phyloP scores from a whole-genome alignment of 169 alveolate genomes.

The Plasmodium vinckei region DNA sequence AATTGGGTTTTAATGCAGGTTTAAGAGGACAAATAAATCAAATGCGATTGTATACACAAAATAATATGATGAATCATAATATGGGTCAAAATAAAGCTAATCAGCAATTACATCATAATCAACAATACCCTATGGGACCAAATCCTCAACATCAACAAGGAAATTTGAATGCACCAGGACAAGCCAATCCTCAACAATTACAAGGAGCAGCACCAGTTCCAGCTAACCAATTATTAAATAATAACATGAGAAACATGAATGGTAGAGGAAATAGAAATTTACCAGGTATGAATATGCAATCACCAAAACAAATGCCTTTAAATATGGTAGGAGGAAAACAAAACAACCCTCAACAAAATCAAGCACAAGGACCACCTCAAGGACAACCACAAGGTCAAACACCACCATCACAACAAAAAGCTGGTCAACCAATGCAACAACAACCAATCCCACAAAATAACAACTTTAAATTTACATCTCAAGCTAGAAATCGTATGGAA shows the following conservation, averaged over 20 bases:
- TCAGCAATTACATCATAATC: slow-evolving; percentile 44
- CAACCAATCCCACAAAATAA: slow-evolving; percentile 39
- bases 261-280: slow-evolving; percentile 38
- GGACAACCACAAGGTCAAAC: slow-evolving; percentile 31
- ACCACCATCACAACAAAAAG: slow-evolving; percentile 23
- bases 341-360: slow-evolving; percentile 10
- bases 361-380: slow-evolving; percentile 12
- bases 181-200: slow-evolving; percentile 15
- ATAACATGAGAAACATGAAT: slow-evolving; percentile 71
- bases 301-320: slow-evolving; percentile 59
- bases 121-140: slow-evolving; percentile 35
- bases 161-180: slow-evolving; percentile 33
- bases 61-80: slow-evolving; percentile 40
- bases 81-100: slow-evolving; percentile 41
- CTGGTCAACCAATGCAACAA: slow-evolving; percentile 20
- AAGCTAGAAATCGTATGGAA: slow-evolving; percentile 87
- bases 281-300: slow-evolving; percentile 34
- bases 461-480: slow-evolving; percentile 86
- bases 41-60: slow-evolving; percentile 72
- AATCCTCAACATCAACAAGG: slow-evolving; percentile 30
- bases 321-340: slow-evolving; percentile 36
- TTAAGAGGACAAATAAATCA: slow-evolving; percentile 73
- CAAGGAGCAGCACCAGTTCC: slow-evolving; percentile 63
- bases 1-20: slow-evolving; percentile 30
- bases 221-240: slow-evolving; percentile 38